Base-by-base conservation (phyloP, 257 asterid genomes). In the Salvia hispanica region DNA sequence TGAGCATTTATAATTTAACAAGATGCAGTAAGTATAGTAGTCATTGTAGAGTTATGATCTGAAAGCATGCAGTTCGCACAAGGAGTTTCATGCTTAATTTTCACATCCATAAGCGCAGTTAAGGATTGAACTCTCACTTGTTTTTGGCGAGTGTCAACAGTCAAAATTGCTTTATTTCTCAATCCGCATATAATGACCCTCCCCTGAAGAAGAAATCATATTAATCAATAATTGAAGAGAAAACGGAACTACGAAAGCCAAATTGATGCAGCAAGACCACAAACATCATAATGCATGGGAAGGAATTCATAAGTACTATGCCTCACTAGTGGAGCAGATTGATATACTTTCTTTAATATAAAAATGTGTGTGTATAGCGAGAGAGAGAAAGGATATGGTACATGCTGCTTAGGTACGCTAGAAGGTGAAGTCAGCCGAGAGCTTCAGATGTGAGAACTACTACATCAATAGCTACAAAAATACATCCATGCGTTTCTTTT, bases 151-250 rank as follows among this genome's bases (percentile, higher is more conserved):
- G 85, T 66, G 62, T 94, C 99, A 70, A 88, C 84, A 4, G 83
- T 76, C 75, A 85, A 45, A 71, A 94, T 87, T 61, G 82, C 74
- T 78, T 97, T 97, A 82, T 82, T 94, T 74, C 99, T 90, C 75
- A 91, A 81, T 56, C 99, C 99, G 73, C 95, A 90, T 58, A 88
- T 78, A 76, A 84, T 68, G 66, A 53, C 18, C 34, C 79, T 83
- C 46, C 89, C 95, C 98, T 92, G 81, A 69, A 61, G 44, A 78
- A 58, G 62, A 56, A 18, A 64, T 42, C 43, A 57, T 40, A 36
- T 48, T 15, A 14, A 51, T 25, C 39, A 46, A 64, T 18, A 52
- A 11, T 42, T 18, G 25, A 25, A 25, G 31, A 25, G 39, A 28
- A 48, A 33, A 52, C 31, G 33, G 36, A 4, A 64, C 42, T 9